Evolutionary conservation across 495 filamentous ascomycete species (phyloP).

Genomic region (Penicillium salamii): DNA sequence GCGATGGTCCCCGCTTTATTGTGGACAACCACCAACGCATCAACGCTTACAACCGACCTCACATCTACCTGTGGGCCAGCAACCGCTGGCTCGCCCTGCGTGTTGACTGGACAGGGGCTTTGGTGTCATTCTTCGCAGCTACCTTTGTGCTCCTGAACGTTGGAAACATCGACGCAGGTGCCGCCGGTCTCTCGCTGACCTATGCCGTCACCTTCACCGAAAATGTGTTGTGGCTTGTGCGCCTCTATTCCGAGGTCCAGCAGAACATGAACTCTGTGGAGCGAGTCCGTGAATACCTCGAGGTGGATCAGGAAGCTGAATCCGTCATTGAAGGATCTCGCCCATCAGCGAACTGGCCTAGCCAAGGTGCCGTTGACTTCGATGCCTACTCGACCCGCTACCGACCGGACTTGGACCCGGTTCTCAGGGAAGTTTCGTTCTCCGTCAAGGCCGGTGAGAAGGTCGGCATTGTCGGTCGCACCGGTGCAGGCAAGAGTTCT

Average conservation of each 20-base stretch:
- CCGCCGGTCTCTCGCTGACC: constrained; percentile 93
- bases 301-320: constrained; percentile 89
- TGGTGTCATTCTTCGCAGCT: constrained; percentile 93
- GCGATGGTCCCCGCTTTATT: constrained; percentile 89
- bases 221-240: constrained; percentile 94
- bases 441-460: constrained; percentile 84
- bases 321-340: constrained; percentile 75
- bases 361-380: constrained; percentile 82
- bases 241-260: constrained; percentile 92
- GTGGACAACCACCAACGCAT: constrained; percentile 87
- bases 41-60: constrained; percentile 87
- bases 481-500: constrained; percentile 96
- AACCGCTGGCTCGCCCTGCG: constrained; percentile 96
- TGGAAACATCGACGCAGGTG: constrained; percentile 85
- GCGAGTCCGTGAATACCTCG: constrained; percentile 93
- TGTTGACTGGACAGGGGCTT: constrained; percentile 84
- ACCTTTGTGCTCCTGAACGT: constrained; percentile 84
- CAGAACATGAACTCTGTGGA: constrained; percentile 99
- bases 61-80: constrained; percentile 95
- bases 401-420: constrained; percentile 78
- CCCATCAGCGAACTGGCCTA: constrained; percentile 79
- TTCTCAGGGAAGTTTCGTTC: constrained; percentile 81
- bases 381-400: constrained; percentile 86
- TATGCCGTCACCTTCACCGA: constrained; percentile 98
- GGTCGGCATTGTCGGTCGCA: constrained; percentile 94